Percentiles rank a stretch among this genome's conserved stretches.
Conservation (phyloP, 176 grass and related monocot species). For the Panicum miliaceum region DNA sequence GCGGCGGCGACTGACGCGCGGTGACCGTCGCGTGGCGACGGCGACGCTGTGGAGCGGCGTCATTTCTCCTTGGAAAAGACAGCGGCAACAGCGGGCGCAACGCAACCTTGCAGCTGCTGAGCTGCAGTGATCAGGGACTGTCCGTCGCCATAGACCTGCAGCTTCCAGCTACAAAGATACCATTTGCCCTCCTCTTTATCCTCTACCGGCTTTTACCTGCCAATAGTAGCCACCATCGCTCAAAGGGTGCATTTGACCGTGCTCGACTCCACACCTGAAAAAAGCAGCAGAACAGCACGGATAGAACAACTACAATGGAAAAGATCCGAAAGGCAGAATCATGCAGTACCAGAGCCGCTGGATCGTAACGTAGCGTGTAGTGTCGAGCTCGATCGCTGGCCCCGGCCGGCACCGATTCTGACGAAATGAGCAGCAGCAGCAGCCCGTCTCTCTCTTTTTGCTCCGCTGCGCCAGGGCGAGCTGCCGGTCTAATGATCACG, state of each 20-base stretch:
- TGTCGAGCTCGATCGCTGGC: background rate
- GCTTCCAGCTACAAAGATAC: background rate
- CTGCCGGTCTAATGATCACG: slow-evolving; percentile 44
- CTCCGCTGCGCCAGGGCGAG: slow-evolving; percentile 14
- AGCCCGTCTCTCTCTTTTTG: background rate
- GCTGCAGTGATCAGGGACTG: background rate
- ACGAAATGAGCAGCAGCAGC: background rate
- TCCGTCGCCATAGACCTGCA: slow-evolving; percentile 9
- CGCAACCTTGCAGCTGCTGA: background rate
- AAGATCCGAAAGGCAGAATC: slow-evolving; percentile 56
- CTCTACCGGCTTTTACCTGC: background rate
- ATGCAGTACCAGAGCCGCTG: slow-evolving; percentile 17
- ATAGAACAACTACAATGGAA: slow-evolving; percentile 8
- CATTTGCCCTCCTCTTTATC: background rate
- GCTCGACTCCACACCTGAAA: slow-evolving; percentile 1
- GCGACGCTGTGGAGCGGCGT: background rate
- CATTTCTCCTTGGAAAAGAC: slow-evolving; percentile 25
- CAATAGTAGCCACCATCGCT: slow-evolving; percentile 6
- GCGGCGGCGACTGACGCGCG: background rate
- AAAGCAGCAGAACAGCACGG: background rate
- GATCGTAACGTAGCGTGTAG: background rate
- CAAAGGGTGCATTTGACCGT: slow-evolving; percentile 21
- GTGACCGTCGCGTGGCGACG: background rate
- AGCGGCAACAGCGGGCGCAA: background rate
- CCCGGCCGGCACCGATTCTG: slow-evolving; percentile 40